Evolutionary conservation across 2,329 filamentous ascomycete genomes (phyloP).

Genomic region (Xylariaceae sp.): DNA sequence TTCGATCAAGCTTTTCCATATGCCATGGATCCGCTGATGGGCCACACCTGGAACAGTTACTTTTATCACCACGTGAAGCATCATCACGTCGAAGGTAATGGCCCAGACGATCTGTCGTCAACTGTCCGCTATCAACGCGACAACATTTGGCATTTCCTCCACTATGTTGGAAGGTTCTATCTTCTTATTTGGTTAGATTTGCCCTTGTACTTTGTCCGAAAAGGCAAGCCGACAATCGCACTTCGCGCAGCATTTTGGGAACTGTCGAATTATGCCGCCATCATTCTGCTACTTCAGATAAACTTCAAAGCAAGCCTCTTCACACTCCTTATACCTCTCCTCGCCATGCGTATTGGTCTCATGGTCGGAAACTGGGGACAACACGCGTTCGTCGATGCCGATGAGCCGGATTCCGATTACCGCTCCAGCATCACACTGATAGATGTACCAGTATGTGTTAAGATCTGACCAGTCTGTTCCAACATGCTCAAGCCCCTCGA

Average conservation of each 20-base stretch:
- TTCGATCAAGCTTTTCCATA: slow-evolving; percentile 71
- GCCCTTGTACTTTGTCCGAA: slow-evolving; percentile 68
- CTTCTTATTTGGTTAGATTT: slow-evolving; percentile 73
- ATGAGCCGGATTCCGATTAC: slow-evolving; percentile 74
- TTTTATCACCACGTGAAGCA: slow-evolving; percentile 86
- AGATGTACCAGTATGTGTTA: slow-evolving; percentile 63
- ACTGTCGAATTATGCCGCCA: slow-evolving; percentile 50
- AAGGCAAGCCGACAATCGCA: slow-evolving; percentile 54
- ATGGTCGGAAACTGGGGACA: slow-evolving; percentile 87
- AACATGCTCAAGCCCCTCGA: not conserved
- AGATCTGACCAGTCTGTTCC: not conserved
- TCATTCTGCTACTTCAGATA: slow-evolving; percentile 49
- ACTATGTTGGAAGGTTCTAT: slow-evolving; percentile 71
- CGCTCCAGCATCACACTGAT: slow-evolving; percentile 76
- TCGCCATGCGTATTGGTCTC: slow-evolving; percentile 64
- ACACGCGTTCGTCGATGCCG: slow-evolving; percentile 74
- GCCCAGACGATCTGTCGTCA: slow-evolving; percentile 71
- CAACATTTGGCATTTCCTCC: slow-evolving; percentile 61
- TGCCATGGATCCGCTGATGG: slow-evolving; percentile 71
- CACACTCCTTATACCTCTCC: slow-evolving; percentile 64
- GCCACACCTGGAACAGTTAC: slow-evolving; percentile 83
- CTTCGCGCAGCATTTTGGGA: slow-evolving; percentile 61
- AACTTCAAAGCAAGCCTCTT: slow-evolving; percentile 60
- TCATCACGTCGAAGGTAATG: slow-evolving; percentile 80
- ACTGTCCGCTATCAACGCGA: slow-evolving; percentile 77